Conservation (phyloP, 1,139 yeast species). For the Eremothecium gossypii region DNA sequence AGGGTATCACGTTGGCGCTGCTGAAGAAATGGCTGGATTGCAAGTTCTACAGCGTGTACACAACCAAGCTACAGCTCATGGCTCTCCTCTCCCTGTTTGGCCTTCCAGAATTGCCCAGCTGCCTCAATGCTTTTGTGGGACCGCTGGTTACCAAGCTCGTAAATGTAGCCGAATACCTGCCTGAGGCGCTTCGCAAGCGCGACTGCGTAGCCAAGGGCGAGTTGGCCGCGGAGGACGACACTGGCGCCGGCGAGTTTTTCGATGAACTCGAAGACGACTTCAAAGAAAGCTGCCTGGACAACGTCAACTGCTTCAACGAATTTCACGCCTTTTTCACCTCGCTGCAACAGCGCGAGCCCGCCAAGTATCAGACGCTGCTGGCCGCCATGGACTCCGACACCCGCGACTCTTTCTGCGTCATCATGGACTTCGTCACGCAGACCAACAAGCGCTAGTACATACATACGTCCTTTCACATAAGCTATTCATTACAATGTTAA, state of each 20-base stretch:
- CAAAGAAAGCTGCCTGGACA: conserved; percentile 68
- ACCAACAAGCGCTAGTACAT: not conserved
- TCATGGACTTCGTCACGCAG: conserved; percentile 25
- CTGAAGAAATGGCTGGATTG: conserved; percentile 61
- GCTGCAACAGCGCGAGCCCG: conserved; percentile 23
- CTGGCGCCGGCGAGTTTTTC: conserved; percentile 36
- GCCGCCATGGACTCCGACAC: conserved; percentile 26
- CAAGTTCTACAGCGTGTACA: conserved; percentile 60
- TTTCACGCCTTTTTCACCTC: conserved; percentile 29
- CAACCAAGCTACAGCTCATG: conserved; percentile 61
- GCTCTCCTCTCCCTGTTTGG: conserved; percentile 48
- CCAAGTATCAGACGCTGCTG: conserved; percentile 30
- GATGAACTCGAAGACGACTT: conserved; percentile 50
- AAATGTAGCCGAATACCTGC: conserved; percentile 47
- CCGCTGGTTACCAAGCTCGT: conserved; percentile 40
- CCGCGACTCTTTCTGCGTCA: conserved; percentile 23
- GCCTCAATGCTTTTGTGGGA: conserved; percentile 27
- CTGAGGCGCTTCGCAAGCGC: conserved; percentile 58
- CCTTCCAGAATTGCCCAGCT: conserved; percentile 32
- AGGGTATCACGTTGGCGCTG: conserved; percentile 40
- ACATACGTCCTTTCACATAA: conserved; percentile 1
- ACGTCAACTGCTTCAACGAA: conserved; percentile 51
- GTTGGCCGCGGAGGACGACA: conserved; percentile 34
- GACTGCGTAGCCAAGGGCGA: conserved; percentile 45
- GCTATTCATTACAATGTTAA: conserved; percentile 4